Percentiles rank a stretch among this genome's conserved stretches.
phyloP scores from a whole-genome alignment of 1,284 basidiomycete species.

The Ceratobasidium sp. region DNA sequence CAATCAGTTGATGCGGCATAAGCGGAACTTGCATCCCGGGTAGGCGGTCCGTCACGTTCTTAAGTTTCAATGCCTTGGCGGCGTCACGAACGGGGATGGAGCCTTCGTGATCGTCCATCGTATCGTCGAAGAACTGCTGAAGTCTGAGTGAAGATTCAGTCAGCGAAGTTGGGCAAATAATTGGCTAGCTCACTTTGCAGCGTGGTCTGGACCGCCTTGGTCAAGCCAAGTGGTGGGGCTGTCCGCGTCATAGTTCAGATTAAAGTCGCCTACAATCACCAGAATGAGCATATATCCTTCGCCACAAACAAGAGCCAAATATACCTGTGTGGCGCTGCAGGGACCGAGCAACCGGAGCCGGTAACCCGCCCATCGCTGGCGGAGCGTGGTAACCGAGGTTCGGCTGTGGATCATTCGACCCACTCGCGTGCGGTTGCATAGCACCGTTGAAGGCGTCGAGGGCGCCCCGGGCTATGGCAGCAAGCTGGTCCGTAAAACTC shows the following conservation, averaged over 20 bases:
- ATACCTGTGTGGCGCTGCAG: slow-evolving; percentile 26
- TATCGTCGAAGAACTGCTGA: slow-evolving; percentile 34
- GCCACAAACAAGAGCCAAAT: slow-evolving; percentile 16
- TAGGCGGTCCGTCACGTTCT: slow-evolving; percentile 47
- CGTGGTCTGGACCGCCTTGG: slow-evolving; percentile 62
- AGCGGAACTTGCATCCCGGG: slow-evolving; percentile 52
- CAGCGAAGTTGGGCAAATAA: neutral
- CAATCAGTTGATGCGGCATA: slow-evolving; percentile 56
- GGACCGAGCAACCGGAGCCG: slow-evolving; percentile 7
- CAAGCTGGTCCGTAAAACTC: neutral
- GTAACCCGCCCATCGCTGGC: slow-evolving; percentile 7
- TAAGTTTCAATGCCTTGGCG: slow-evolving; percentile 15
- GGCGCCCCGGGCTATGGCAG: neutral
- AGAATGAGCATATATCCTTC: slow-evolving; percentile 21
- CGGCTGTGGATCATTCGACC: slow-evolving; percentile 29
- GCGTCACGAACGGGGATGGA: slow-evolving; percentile 49
- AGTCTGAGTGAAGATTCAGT: neutral
- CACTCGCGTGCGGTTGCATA: neutral
- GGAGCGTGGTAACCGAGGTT: slow-evolving; percentile 14
- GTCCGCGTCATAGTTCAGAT: slow-evolving; percentile 61
- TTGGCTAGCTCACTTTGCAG: slow-evolving; percentile 55
- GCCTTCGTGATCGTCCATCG: slow-evolving; percentile 49
- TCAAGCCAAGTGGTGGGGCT: slow-evolving; percentile 60
- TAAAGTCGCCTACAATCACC: slow-evolving; percentile 57
- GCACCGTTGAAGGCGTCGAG: neutral